Evolutionary conservation across 148 eudicot genomes (phyloP), one percentile per base, ranked within the genome.

Genomic region (Hydrangea macrophylla): DNA sequence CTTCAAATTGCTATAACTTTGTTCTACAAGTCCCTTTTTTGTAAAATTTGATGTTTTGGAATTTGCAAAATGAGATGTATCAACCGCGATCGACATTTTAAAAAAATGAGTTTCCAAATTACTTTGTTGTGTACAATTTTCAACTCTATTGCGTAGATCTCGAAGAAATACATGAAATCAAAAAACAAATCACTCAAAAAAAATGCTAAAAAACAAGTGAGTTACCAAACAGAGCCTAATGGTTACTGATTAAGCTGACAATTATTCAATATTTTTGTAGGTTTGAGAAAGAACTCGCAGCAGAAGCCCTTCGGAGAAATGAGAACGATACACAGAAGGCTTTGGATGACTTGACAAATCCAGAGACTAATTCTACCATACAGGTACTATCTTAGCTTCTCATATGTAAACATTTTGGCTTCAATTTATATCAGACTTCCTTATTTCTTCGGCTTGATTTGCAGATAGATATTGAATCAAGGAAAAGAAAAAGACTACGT

Each of bases 281-380:
- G 74, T 93, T 80, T 82, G 92, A 79, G 73, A 88, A 79, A 75
- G 89, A 82, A 64, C 85, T 93, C 70, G 95, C 90, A 68, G 96
- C 95, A 31, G 98, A 93, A 82, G 90, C 95, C 62, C 90, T 93
- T 35, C 79, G 98, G 58, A 83, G 87, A 71, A 88, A 90, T 68
- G 98, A 93, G 74, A 93, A 93, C 81, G 98, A 93, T 70, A 68
- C 77, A 30, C 81, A 86, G 60, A 85, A 75, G 69, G 90, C 97
- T 73, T 76, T 94, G 76, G 97, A 90, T 85, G 89, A 86, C 78
- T 82, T 94, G 71, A 94, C 98, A 30, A 81, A 88, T 70, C 90
- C 85, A 39, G 92, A 90, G 60, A 70, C 81, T 33, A 90, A 87
- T 81, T 68, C 89, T 68, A 75, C 64, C 61, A 76, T 93, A 63